Evolutionary conservation across 2,329 filamentous ascomycete species (phyloP), one percentile per base, ranked within the genome.

Genomic region (Pseudofabraea citricarpa): DNA sequence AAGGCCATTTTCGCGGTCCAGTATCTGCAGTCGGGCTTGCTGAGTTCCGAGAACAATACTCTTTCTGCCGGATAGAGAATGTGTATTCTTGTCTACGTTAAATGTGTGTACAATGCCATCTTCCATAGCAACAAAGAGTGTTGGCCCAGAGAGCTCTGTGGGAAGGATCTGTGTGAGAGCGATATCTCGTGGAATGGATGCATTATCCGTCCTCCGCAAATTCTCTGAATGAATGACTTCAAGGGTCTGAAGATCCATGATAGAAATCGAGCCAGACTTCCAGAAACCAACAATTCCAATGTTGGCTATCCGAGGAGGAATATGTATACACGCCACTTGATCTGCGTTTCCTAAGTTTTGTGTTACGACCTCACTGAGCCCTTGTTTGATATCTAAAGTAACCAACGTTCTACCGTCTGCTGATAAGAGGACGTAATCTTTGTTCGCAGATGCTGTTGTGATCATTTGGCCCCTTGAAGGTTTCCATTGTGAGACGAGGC

Each of bases 41-140:
- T 90, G 85, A 12, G 87, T 91, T 19, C 93, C 91, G 10, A 98
- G 71, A 1, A 91, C 81, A 19, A 95, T 83, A 55, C 82, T 90
- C 61, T 90, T 95, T 50, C 84, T 81, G 1, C 80, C 75, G 0
- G 81, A 83, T 3, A 97, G 68, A 0, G 77, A 68, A 47, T 77
- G 78, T n/a, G 77, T 75, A 0, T 66, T 56, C 1, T 70, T 64
- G 23, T 87, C 77, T 26, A 95, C 75, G 23, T 81, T 78, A 59
- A 90, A 97, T 0, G 86, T 93, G 40, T 95, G 76, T 1, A 98
- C 86, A 48, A 86, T 88, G 4, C 93, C 93, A 64, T 97, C 91
- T 37, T 94, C 89, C 77, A 96, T 86, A 10, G 91, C 87, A 23
- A 95, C 77, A 48, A 98, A 86, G 0, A 98, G 72, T 0, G 87